phyloP scores from a whole-genome alignment of 495 filamentous ascomycete species.

The Aspergillus diversus region DNA sequence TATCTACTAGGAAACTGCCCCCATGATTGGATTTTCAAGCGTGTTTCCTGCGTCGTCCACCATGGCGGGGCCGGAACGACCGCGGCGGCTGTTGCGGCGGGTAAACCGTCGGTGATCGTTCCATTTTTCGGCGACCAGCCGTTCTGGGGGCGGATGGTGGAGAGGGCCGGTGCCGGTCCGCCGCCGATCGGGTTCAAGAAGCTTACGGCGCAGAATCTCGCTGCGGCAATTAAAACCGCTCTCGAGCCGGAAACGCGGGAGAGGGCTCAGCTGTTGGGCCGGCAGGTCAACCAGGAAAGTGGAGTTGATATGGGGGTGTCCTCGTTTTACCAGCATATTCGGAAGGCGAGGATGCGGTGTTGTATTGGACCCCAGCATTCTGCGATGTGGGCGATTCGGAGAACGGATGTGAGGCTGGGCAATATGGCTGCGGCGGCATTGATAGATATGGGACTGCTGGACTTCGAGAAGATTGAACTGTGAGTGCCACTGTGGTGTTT shows the following conservation, averaged over 20 bases:
- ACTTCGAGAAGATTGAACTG: constrained; percentile 5
- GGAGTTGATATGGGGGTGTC: constrained; percentile 2
- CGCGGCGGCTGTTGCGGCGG: constrained; percentile 36
- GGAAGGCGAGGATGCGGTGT: background rate
- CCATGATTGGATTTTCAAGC: constrained; percentile 66
- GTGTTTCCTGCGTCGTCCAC: constrained; percentile 60
- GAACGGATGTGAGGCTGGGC: background rate
- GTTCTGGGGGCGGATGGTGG: constrained; percentile 78
- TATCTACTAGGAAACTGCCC: constrained; percentile 61
- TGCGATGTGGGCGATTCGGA: constrained; percentile 3
- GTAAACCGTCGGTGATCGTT: constrained; percentile 59
- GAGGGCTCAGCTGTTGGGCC: background rate
- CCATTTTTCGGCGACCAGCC: constrained; percentile 73
- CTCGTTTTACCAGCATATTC: constrained; percentile 2
- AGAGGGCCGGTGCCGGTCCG: constrained; percentile 62
- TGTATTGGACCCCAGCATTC: constrained; percentile 5
- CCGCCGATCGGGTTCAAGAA: constrained; percentile 61
- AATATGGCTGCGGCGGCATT: background rate
- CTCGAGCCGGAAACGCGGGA: background rate
- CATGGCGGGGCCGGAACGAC: constrained; percentile 60
- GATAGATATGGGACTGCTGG: background rate
- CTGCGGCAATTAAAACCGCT: constrained; percentile 60
- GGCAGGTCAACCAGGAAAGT: constrained; percentile 1
- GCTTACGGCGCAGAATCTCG: constrained; percentile 57
- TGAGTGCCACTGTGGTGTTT: too few species aligned